Base-by-base conservation (phyloP, 129 eudicot genomes). In the Chrysanthemum seticuspe region DNA sequence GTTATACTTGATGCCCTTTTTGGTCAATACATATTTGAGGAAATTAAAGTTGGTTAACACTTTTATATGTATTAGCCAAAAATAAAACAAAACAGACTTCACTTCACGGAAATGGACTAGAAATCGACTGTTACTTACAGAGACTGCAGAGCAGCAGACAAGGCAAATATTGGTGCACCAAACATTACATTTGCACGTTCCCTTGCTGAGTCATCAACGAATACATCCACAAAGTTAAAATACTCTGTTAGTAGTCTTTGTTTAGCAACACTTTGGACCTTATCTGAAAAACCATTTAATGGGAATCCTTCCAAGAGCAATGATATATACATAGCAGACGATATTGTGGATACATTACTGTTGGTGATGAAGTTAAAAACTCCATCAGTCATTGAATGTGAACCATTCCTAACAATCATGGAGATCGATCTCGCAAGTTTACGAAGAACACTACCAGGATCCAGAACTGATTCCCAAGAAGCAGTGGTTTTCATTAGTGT, bases 221-320 rank as follows among this genome's bases (percentile, higher is more conserved):
- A 84, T 73, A 65, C 66, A 68, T 88, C 97, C 67, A 90, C 34
- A 49, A 94, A 94, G 70, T 74, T 78, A 81, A 81, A 75, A 76
- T 86, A 94, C 19, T 88, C 91, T 6, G 79, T 67, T 29, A 88
- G 23, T 23, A 90, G 62, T 71, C 77, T 83, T 74, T 94, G 88
- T 65, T 81, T 80, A 54, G 97, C 99, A 13, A 60, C 65, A 67
- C 76, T 86, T 85, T 75, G 81, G 49, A 78, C 86, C 62, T 86
- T 85, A 59, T 83, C 88, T 19, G 99, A 76, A 55, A 94, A 95
- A 12, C 50, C 49, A 85, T 85, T 72, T 14, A 94, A 69, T n/a
- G 90, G 97, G 73, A 89, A 94, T 10, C 95, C 98, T 76, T 94
- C 98, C 88, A 86, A 72, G 71, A 94, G 86, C 67, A 94, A 84